A percentile compares a stretch with the other conserved stretches of the same genome.
Evolutionary conservation across 2,329 filamentous ascomycete genomes (phyloP).

Genomic region (Cladosporium sp.): DNA sequence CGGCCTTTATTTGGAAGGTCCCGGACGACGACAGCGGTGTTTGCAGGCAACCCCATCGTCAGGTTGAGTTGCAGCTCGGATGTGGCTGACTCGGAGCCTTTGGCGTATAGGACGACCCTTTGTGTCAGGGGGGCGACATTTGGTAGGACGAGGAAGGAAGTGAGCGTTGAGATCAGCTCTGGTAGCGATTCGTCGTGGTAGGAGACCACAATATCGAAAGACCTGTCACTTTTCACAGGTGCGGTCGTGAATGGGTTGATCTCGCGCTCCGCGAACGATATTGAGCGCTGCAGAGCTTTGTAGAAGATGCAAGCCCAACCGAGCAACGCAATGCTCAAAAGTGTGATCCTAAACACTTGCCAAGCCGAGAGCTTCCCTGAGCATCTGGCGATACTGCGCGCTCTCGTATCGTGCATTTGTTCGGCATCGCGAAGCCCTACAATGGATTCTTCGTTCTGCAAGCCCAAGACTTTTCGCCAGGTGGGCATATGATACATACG

Average conservation of each 20-base stretch:
- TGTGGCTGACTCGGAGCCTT: slow-evolving; percentile 19
- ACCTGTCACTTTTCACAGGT: neutral
- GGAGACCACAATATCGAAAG: slow-evolving; percentile 24
- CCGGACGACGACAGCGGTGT: slow-evolving; percentile 28
- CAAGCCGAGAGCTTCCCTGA: slow-evolving; percentile 7
- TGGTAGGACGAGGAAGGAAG: slow-evolving; percentile 17
- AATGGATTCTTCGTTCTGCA: neutral
- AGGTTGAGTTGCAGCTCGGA: slow-evolving; percentile 12
- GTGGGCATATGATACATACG: slow-evolving; percentile 9
- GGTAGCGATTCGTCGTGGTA: slow-evolving; percentile 24
- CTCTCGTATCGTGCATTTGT: neutral
- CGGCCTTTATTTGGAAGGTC: slow-evolving; percentile 46
- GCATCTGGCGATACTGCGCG: neutral
- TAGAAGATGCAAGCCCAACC: slow-evolving; percentile 14
- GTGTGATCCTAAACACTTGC: slow-evolving; percentile 2
- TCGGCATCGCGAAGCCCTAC: slow-evolving; percentile 13
- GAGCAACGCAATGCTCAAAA: neutral
- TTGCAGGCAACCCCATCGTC: neutral
- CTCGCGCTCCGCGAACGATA: slow-evolving; percentile 4
- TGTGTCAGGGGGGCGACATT: slow-evolving; percentile 12
- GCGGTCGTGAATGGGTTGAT: neutral
- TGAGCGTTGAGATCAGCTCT: slow-evolving; percentile 17
- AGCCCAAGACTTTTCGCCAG: slow-evolving; percentile 11
- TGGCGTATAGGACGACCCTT: slow-evolving; percentile 26
- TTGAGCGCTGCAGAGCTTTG: slow-evolving; percentile 1